phyloP scores from a whole-genome alignment of 306 rosid genomes.

The Prunus davidiana region DNA sequence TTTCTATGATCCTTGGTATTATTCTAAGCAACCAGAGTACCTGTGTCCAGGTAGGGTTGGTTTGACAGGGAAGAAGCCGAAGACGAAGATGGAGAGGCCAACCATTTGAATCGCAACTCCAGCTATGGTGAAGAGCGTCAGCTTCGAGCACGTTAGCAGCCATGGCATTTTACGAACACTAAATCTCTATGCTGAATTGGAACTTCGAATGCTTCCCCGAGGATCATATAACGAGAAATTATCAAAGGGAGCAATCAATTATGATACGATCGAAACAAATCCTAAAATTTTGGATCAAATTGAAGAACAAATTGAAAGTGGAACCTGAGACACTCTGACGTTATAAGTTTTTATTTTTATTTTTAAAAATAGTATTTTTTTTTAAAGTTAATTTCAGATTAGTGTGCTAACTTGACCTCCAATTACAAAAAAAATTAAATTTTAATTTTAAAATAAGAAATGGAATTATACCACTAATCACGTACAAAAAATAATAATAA shows the following conservation, averaged over 20 bases:
- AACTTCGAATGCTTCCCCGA: not conserved
- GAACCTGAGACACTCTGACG: not conserved
- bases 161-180: slow-evolving; percentile 41
- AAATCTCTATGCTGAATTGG: not conserved
- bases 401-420: no score
- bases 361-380: no score
- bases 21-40: slow-evolving; percentile 26
- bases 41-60: slow-evolving; percentile 82
- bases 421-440: no score
- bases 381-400: no score
- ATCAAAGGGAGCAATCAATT: not conserved
- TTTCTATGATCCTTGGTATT: not conserved
- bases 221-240: not conserved
- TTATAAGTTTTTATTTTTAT: no score
- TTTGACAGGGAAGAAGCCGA: slow-evolving; percentile 90
- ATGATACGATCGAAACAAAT: not conserved
- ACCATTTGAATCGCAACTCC: slow-evolving; percentile 52
- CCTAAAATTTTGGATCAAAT: not conserved
- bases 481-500: no score
- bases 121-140: slow-evolving; percentile 43
- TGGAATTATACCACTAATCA: no score
- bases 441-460: no score
- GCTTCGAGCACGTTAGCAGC: slow-evolving; percentile 47
- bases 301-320: not conserved
- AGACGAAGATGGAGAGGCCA: slow-evolving; percentile 71